Evolutionary conservation across 2,329 filamentous ascomycete genomes (phyloP).

Genomic region (Claviceps quebecensis): DNA sequence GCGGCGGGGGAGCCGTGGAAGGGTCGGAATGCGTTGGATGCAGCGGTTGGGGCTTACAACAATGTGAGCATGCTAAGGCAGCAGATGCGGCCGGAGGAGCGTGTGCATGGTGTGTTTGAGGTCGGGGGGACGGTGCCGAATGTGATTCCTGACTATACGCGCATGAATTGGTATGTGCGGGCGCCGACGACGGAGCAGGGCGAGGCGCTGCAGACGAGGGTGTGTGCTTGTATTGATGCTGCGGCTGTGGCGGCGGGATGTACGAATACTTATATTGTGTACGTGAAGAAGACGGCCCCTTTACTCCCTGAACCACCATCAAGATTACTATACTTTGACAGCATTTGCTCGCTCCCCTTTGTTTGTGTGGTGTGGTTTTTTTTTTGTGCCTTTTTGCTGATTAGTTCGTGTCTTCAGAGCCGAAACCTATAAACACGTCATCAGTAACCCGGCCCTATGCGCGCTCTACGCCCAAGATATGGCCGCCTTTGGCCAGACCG

Average conservation of each 20-base stretch:
- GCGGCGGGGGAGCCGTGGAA: slow-evolving; percentile 23
- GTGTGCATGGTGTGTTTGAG: slow-evolving; percentile 23
- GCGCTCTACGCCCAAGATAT: slow-evolving; percentile 29
- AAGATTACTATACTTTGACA: neutral
- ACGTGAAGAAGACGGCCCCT: slow-evolving; percentile 7
- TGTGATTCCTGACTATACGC: slow-evolving; percentile 24
- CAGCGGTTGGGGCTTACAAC: slow-evolving; percentile 21
- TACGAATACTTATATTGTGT: slow-evolving; percentile 21
- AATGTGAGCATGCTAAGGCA: slow-evolving; percentile 23
- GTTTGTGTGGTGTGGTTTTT: neutral
- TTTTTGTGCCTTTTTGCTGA: neutral
- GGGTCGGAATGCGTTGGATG: slow-evolving; percentile 24
- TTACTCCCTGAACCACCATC: neutral
- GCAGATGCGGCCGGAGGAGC: slow-evolving; percentile 22
- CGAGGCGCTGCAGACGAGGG: slow-evolving; percentile 15
- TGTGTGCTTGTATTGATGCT: slow-evolving; percentile 23
- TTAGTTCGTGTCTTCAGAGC: slow-evolving; percentile 9
- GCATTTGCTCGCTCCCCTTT: neutral
- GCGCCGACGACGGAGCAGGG: slow-evolving; percentile 18
- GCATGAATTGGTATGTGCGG: slow-evolving; percentile 26
- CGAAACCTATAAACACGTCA: slow-evolving; percentile 29
- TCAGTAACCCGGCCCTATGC: slow-evolving; percentile 30
- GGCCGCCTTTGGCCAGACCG: slow-evolving; percentile 22
- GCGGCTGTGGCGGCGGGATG: slow-evolving; percentile 22
- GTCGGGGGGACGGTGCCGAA: slow-evolving; percentile 24